Conservation (phyloP, 2,329 filamentous ascomycete species). For the Xylaria sp. region DNA sequence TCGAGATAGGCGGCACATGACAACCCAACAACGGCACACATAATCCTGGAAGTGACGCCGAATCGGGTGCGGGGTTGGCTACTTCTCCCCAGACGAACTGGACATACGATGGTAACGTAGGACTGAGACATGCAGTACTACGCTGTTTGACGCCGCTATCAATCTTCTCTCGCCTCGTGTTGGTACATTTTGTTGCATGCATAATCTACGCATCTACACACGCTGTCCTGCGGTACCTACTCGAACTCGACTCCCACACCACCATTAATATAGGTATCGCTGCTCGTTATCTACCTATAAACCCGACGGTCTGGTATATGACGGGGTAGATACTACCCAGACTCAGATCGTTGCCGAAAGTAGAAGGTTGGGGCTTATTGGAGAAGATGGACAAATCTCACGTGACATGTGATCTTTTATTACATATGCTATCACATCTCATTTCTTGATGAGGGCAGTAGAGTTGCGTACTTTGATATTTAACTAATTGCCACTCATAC, state of each 20-base stretch:
- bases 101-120: constrained; percentile 13
- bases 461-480: too few relatives aligned
- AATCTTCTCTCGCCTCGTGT: background rate
- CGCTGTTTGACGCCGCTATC: background rate
- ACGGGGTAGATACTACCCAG: background rate
- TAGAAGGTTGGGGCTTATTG: constrained; percentile 10
- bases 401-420: constrained; percentile 1
- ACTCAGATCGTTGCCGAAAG: constrained; percentile 14
- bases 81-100: background rate
- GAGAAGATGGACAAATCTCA: background rate
- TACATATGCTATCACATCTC: too few relatives aligned
- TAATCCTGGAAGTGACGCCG: constrained; percentile 3
- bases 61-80: constrained; percentile 30
- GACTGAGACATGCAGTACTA: constrained; percentile 8
- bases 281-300: background rate
- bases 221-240: background rate
- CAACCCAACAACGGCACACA: constrained; percentile 1
- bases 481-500: too few relatives aligned
- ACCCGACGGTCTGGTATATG: background rate
- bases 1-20: constrained; percentile 18
- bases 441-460: too few relatives aligned
- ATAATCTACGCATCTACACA: background rate
- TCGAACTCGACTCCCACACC: background rate
- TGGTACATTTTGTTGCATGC: background rate
- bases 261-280: background rate